Conservation (phyloP, 2,329 filamentous ascomycete genomes). For the Cryphonectria japonica region DNA sequence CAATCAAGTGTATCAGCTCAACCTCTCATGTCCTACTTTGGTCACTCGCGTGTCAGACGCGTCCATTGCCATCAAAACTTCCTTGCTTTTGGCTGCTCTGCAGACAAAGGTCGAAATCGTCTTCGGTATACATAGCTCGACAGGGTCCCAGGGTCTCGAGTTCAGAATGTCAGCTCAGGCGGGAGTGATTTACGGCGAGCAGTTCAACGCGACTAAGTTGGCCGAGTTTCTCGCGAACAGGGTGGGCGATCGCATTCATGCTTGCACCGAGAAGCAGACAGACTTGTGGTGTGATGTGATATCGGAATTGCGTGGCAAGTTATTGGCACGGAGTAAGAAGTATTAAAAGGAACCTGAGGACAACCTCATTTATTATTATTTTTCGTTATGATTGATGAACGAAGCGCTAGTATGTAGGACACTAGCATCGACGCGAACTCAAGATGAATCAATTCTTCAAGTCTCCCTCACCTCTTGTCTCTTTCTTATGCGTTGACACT, state of each 20-base stretch:
- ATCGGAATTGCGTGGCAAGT: slow-evolving; percentile 57
- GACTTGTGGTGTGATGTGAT: slow-evolving; percentile 59
- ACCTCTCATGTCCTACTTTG: slow-evolving; percentile 66
- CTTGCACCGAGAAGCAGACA: slow-evolving; percentile 39
- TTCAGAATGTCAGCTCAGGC: slow-evolving; percentile 59
- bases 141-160: slow-evolving; percentile 53
- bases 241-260: slow-evolving; percentile 47
- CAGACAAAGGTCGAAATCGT: slow-evolving; percentile 70
- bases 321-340: slow-evolving; percentile 61
- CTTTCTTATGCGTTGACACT: not conserved
- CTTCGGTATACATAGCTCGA: slow-evolving; percentile 57
- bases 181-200: slow-evolving; percentile 75
- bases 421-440: not conserved
- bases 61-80: slow-evolving; percentile 63
- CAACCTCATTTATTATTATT: not conserved
- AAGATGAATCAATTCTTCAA: not conserved
- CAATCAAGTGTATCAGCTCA: slow-evolving; percentile 64
- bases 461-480: not conserved
- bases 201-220: slow-evolving; percentile 76
- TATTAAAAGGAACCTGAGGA: slow-evolving; percentile 30
- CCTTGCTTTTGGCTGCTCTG: slow-evolving; percentile 65
- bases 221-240: slow-evolving; percentile 67
- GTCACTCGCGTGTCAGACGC: slow-evolving; percentile 68
- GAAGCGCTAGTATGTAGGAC: not conserved
- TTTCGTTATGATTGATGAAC: not conserved